Evolutionary conservation across 1,284 basidiomycete genomes (phyloP).

Genomic region (Sporisorium reilianum): DNA sequence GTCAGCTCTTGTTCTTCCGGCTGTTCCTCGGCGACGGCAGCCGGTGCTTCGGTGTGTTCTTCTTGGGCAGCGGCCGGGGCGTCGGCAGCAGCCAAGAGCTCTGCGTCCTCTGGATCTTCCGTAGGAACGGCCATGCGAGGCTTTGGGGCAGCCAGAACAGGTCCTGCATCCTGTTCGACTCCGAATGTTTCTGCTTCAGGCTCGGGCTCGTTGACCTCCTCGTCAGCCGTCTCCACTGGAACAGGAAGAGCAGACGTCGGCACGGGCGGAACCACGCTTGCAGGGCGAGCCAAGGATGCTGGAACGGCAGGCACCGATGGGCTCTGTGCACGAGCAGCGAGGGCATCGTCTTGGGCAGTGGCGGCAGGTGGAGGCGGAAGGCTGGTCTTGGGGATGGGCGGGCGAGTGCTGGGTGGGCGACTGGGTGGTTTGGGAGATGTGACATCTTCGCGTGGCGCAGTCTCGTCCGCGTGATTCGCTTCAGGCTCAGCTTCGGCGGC

Average conservation of each 20-base stretch:
- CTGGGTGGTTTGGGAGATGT: conserved; percentile 45
- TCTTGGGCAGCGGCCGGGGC: conserved; percentile 8
- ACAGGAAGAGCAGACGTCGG: conserved; percentile 17
- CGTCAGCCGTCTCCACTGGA: conserved; percentile 16
- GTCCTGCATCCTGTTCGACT: conserved; percentile 17
- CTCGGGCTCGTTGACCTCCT: conserved; percentile 8
- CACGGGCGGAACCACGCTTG: conserved; percentile 37
- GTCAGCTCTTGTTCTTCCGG: conserved; percentile 45
- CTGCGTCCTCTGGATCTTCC: conserved; percentile 57
- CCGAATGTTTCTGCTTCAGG: not conserved
- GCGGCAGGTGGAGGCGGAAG: conserved; percentile 35
- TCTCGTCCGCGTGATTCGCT: not conserved
- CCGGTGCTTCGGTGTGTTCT: not conserved
- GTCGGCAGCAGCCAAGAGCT: conserved; percentile 39
- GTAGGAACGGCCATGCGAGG: conserved; percentile 51
- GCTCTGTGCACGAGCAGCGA: conserved; percentile 24
- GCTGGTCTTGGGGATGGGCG: conserved; percentile 49
- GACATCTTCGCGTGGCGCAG: conserved; percentile 17
- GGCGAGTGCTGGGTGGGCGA: conserved; percentile 52
- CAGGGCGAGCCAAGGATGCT: conserved; percentile 10
- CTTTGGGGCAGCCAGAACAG: conserved; percentile 53
- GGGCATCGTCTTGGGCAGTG: conserved; percentile 13
- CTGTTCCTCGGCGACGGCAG: conserved; percentile 13
- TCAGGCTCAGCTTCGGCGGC: conserved; percentile 6
- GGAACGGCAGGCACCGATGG: conserved; percentile 5